These are phyloP conservation scores for Penicillium roqueforti DNA, from an alignment of 495 filamentous ascomycete species.

Conservation along the genomic window DNA sequence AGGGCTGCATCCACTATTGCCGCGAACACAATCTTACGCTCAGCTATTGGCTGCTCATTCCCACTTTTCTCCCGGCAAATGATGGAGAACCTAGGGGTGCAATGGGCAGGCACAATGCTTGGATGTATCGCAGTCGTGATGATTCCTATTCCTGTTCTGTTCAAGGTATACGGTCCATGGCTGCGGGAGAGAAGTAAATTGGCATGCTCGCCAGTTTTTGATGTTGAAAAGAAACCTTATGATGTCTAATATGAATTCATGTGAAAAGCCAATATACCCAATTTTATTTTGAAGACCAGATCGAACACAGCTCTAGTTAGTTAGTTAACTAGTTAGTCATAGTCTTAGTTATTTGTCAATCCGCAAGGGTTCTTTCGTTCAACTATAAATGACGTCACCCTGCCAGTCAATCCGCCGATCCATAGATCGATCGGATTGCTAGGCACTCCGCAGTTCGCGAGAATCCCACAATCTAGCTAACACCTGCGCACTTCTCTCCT, in stretches of 20 bases:
- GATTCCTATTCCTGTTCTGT: slow-evolving; percentile 62
- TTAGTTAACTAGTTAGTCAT: no score
- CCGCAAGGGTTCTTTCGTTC: not conserved
- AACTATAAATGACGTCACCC: not conserved
- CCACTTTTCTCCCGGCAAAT: slow-evolving; percentile 77
- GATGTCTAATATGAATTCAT: slow-evolving; percentile 5
- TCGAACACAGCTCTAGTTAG: not conserved
- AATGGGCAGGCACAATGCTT: slow-evolving; percentile 72
- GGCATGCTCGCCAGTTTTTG: slow-evolving; percentile 14
- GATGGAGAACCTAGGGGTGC: slow-evolving; percentile 69
- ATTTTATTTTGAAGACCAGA: not conserved
- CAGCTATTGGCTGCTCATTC: slow-evolving; percentile 68
- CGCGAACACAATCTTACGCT: slow-evolving; percentile 80
- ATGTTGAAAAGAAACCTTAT: slow-evolving; percentile 6
- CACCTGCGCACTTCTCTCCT: not conserved
- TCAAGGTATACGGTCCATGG: slow-evolving; percentile 28
- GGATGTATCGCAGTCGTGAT: slow-evolving; percentile 67
- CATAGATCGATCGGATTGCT: not conserved
- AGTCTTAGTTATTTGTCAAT: not conserved
- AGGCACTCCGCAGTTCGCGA: not conserved
- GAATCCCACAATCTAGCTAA: not conserved
- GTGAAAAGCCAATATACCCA: slow-evolving; percentile 3
- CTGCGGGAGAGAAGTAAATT: slow-evolving; percentile 30
- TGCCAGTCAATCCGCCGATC: not conserved
- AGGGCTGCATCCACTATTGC: slow-evolving; percentile 79